Percentiles rank a stretch among this genome's conserved stretches.
Evolutionary conservation across 176 grass and related monocot species (phyloP).

Genomic region (Bromus sterilis): DNA sequence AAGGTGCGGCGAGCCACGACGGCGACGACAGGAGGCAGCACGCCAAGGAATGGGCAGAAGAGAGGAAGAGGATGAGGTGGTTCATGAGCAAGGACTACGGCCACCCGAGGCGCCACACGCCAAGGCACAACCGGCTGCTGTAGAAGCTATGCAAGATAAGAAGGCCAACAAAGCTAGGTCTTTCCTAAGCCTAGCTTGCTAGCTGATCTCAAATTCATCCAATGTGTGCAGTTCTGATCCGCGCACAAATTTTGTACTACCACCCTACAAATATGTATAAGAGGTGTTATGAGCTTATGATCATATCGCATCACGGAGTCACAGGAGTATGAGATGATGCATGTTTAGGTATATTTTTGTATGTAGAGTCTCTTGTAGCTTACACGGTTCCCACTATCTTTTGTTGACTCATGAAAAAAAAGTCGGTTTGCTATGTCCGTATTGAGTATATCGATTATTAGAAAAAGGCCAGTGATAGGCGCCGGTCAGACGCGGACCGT

Average conservation of each 20-base stretch:
- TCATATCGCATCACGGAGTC: not conserved
- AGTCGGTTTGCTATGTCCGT: too few species aligned
- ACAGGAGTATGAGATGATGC: not conserved
- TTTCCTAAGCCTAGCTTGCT: not conserved
- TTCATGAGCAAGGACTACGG: conserved; percentile 46
- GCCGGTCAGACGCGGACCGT: too few species aligned
- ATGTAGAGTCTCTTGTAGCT: too few species aligned
- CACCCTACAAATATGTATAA: conserved; percentile 2
- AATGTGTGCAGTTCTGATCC: not conserved
- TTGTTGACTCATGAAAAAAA: too few species aligned
- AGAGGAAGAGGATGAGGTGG: conserved; percentile 49
- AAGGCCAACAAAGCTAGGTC: not conserved
- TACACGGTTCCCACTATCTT: too few species aligned
- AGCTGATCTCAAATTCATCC: not conserved
- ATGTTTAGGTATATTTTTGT: not conserved
- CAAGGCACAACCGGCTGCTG: conserved; percentile 43
- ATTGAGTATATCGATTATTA: too few species aligned
- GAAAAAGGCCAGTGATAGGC: too few species aligned
- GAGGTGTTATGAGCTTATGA: not conserved
- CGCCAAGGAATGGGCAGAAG: conserved; percentile 30
- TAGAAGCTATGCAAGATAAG: not conserved
- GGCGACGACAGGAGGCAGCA: conserved; percentile 17
- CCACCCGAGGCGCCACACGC: conserved; percentile 19
- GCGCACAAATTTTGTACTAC: conserved; percentile 30
- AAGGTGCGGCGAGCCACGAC: conserved; percentile 16